These are phyloP conservation scores for Canariomyces notabilis DNA, from an alignment of 2,329 filamentous ascomycete species.

Conservation along the genomic window DNA sequence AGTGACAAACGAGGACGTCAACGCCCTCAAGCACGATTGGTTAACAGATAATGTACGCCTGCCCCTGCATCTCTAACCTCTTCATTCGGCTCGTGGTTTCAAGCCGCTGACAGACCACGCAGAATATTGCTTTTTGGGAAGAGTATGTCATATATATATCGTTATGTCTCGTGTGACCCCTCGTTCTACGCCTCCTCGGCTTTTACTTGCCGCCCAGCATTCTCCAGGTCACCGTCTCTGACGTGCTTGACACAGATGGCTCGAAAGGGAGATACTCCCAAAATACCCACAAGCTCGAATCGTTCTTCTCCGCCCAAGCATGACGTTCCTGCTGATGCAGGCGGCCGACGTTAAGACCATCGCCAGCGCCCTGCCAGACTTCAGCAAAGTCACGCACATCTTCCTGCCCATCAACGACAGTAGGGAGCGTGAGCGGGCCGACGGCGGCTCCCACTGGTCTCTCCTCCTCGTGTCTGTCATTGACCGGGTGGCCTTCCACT, in stretches of 20 bases:
- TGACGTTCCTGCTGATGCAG: slow-evolving; percentile 87
- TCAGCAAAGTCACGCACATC: slow-evolving; percentile 77
- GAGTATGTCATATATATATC: slow-evolving; percentile 66
- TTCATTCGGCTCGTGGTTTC: background rate
- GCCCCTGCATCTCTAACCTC: background rate
- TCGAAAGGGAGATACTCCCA: slow-evolving; percentile 82
- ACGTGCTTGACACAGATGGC: slow-evolving; percentile 48
- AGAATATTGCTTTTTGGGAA: slow-evolving; percentile 98
- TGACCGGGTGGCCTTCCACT: slow-evolving; percentile 92
- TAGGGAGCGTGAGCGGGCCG: slow-evolving; percentile 67
- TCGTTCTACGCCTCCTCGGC: too few species aligned
- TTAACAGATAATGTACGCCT: slow-evolving; percentile 81
- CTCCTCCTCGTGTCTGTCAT: slow-evolving; percentile 82
- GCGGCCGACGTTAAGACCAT: slow-evolving; percentile 53
- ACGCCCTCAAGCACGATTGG: slow-evolving; percentile 88
- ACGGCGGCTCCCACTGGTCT: slow-evolving; percentile 93
- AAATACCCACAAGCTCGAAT: slow-evolving; percentile 81
- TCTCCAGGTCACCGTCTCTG: too few species aligned
- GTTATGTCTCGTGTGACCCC: too few species aligned
- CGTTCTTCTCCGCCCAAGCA: slow-evolving; percentile 82
- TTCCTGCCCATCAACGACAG: slow-evolving; percentile 96
- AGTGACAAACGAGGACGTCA: slow-evolving; percentile 88
- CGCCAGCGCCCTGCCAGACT: slow-evolving; percentile 71
- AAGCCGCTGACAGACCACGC: slow-evolving; percentile 24
- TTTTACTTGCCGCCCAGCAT: too few species aligned